Evolutionary conservation across 2,329 filamentous ascomycete species (phyloP), one percentile per base, ranked within the genome.

Genomic region (Pseudocercospora eumusae): DNA sequence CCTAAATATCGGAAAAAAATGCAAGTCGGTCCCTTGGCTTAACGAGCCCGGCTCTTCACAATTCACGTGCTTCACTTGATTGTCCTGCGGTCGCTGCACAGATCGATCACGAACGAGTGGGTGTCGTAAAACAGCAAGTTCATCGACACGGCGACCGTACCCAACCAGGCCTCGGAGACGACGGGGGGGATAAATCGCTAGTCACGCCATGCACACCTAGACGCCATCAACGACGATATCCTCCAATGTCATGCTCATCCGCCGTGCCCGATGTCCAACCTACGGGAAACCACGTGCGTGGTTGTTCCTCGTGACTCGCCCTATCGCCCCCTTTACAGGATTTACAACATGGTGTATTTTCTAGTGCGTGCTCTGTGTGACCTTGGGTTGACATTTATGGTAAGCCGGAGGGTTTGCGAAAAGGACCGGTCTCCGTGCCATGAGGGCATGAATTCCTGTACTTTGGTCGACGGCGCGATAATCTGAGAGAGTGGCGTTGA

Each of bases 1-100:
- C 57, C 57, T 59, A 59, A 59, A 59, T 47, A 50, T 53, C 57
- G 57, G 57, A 13, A 25, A 40, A 13, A 25, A 40, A 56, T 56
- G 53, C 53, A 42, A 40, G 11, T 25, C 25, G 21, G 23, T 52
- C 31, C 25, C 47, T 31, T 25, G 18, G 25, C 47, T 18, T 28
- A 15, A 28, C 21, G 25, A 20, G 28, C 15, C 23, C 15, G 21
- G 13, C 21, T 52, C 47, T 31, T 28, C 8, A 52, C 47, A 31
- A 52, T 40, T 25, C 55, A 57, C 55, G 55, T 57, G 55, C 55
- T 56, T 20, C 23, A 15, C 11, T 21, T 8, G 7, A 45, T 21
- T 21, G 4, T 20, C 20, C 21, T 25, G 47, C 23, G 15, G 47
- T 23, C 47, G 47, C 47, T 27, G 11, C 25, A 25, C 47, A 52